phyloP scores from a whole-genome alignment of 208 protist species.

The Trypanosoma vivax region DNA sequence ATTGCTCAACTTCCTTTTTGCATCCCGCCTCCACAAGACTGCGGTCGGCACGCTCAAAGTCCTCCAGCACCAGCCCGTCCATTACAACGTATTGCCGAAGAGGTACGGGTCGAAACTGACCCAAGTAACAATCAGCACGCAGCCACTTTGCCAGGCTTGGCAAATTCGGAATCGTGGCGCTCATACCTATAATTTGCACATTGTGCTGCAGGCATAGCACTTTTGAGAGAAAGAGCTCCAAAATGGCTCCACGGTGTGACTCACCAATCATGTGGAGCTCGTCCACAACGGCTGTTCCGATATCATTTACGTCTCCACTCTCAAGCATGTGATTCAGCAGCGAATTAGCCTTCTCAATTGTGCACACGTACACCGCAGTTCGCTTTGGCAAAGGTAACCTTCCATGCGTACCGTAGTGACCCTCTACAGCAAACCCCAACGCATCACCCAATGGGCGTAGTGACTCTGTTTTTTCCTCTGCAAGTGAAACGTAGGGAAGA shows the following conservation, averaged over 20 bases:
- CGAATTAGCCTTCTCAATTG: slow-evolving; percentile 93
- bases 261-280: slow-evolving; percentile 95
- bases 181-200: slow-evolving; percentile 91
- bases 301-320: slow-evolving; percentile 38
- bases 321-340: slow-evolving; percentile 83
- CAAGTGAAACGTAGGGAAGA: slow-evolving; percentile 90
- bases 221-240: slow-evolving; percentile 88
- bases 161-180: slow-evolving; percentile 90
- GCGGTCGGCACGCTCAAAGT: slow-evolving; percentile 33
- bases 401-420: slow-evolving; percentile 70
- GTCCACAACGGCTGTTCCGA: slow-evolving; percentile 89
- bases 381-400: slow-evolving; percentile 47
- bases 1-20: slow-evolving; percentile 24
- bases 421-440: slow-evolving; percentile 77
- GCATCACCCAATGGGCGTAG: slow-evolving; percentile 47
- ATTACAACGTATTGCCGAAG: slow-evolving; percentile 67
- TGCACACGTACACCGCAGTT: slow-evolving; percentile 76
- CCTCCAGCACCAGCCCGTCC: slow-evolving; percentile 45
- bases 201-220: slow-evolving; percentile 40
- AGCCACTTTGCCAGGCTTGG: slow-evolving; percentile 74
- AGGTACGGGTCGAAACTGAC: slow-evolving; percentile 72
- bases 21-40: slow-evolving; percentile 26
- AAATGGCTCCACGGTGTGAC: slow-evolving; percentile 54
- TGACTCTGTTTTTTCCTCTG: slow-evolving; percentile 82
- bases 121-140: slow-evolving; percentile 58